These are phyloP conservation scores for Clarireedia homoeocarpa DNA, from an alignment of 2,329 filamentous ascomycete species.

Conservation along the genomic window DNA sequence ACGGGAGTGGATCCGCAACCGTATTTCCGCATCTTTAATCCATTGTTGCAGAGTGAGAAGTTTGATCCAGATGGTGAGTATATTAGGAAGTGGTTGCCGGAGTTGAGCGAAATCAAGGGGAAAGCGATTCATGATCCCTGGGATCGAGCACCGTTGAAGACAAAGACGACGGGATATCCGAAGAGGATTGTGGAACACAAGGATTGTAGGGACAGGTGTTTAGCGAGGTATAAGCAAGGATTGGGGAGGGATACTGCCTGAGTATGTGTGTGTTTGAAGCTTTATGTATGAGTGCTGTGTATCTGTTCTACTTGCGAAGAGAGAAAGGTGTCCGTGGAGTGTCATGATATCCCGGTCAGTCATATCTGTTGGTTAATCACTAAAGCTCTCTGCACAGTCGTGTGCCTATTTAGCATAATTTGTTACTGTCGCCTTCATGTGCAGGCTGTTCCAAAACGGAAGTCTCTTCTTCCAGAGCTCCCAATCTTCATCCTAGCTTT, in stretches of 20 bases:
- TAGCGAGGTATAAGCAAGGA: slow-evolving; percentile 63
- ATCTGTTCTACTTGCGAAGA: no score
- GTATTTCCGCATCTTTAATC: slow-evolving; percentile 89
- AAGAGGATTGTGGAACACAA: slow-evolving; percentile 69
- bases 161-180: slow-evolving; percentile 64
- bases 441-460: no score
- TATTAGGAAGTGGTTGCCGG: slow-evolving; percentile 75
- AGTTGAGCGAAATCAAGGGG: slow-evolving; percentile 55
- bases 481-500: no score
- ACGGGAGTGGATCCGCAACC: slow-evolving; percentile 79
- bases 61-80: slow-evolving; percentile 75
- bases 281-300: not conserved
- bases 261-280: no score
- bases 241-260: slow-evolving; percentile 39
- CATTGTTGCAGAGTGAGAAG: slow-evolving; percentile 74
- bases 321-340: no score
- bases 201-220: slow-evolving; percentile 54
- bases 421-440: no score
- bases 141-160: slow-evolving; percentile 50
- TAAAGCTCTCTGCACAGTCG: no score
- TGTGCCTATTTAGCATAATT: no score
- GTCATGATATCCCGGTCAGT: no score
- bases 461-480: no score
- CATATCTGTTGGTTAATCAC: no score
- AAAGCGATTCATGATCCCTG: slow-evolving; percentile 79